A percentile compares a stretch with the other conserved stretches of the same genome.
Evolutionary conservation across 805 yeast species (phyloP).

Genomic region (Candida boidinii): DNA sequence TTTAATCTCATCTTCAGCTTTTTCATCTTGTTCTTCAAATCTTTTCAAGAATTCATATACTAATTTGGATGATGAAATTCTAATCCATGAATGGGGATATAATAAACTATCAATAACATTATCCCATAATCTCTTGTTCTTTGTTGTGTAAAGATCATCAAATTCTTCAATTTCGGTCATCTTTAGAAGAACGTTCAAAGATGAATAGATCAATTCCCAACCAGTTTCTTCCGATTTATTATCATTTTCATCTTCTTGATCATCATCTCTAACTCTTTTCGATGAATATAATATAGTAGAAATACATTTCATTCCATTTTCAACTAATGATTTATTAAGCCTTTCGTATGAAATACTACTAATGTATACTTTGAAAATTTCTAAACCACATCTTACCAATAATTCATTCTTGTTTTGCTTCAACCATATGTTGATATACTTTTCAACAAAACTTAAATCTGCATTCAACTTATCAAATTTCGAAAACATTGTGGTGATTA

Average conservation of each 20-base stretch:
- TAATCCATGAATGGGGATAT: conserved; percentile 90
- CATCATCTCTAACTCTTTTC: conserved; percentile 27
- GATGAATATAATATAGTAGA: conserved; percentile 14
- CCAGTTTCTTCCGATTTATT: conserved; percentile 27
- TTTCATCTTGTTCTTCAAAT: conserved; percentile 9
- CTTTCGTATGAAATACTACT: conserved; percentile 35
- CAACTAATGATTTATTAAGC: conserved; percentile 16
- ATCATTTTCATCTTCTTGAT: conserved; percentile 24
- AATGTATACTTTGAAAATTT: conserved; percentile 56
- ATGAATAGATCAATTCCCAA: conserved; percentile 76
- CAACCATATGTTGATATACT: conserved; percentile 54
- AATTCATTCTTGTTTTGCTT: conserved; percentile 40
- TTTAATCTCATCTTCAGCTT: conserved; percentile 20
- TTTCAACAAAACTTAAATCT: conserved; percentile 27
- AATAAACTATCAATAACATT: conserved; percentile 46
- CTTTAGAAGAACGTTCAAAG: conserved; percentile 34
- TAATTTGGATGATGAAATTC: conserved; percentile 57
- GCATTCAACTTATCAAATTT: conserved; percentile 28
- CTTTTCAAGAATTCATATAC: conserved; percentile 41
- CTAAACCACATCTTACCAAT: conserved; percentile 66
- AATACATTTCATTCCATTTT: conserved; percentile 19
- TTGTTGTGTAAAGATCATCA: conserved; percentile 28
- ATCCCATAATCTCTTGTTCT: conserved; percentile 42
- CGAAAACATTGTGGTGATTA: conserved; percentile 46
- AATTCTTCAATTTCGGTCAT: conserved; percentile 12